Percentiles rank a stretch among this genome's conserved stretches.
Conservation (phyloP, 257 asterid species). For the Solanum pennellii region DNA sequence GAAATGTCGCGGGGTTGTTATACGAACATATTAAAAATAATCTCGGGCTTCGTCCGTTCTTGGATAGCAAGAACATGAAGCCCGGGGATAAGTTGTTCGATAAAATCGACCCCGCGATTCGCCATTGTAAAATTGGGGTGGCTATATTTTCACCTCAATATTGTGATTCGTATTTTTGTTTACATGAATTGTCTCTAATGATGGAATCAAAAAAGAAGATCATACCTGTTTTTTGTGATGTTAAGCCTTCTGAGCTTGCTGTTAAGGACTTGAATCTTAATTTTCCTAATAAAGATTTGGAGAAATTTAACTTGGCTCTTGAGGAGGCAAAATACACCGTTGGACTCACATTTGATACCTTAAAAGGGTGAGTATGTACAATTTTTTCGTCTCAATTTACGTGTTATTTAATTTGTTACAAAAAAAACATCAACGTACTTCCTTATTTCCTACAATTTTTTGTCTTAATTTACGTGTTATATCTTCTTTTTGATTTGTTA, state of each 20-base stretch:
- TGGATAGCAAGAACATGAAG: conserved; percentile 83
- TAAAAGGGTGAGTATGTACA: conserved; percentile 32
- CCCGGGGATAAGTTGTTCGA: conserved; percentile 71
- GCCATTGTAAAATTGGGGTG: conserved; percentile 49
- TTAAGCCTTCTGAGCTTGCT: conserved; percentile 69
- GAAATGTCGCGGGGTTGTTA: conserved; percentile 62
- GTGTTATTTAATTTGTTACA: background rate
- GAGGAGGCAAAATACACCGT: conserved; percentile 69
- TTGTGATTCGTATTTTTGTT: conserved; percentile 64
- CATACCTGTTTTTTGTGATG: conserved; percentile 61
- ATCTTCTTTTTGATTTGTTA: too few species aligned
- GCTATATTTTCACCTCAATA: conserved; percentile 74
- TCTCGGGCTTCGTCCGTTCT: conserved; percentile 37
- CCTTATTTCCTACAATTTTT: background rate
- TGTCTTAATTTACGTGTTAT: too few species aligned
- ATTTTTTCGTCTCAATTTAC: background rate
- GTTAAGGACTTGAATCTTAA: conserved; percentile 32
- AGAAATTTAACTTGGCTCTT: conserved; percentile 38
- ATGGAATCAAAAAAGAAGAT: conserved; percentile 38
- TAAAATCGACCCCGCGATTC: conserved; percentile 42
- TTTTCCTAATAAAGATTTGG: conserved; percentile 22
- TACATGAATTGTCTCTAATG: conserved; percentile 63
- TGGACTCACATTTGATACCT: conserved; percentile 68
- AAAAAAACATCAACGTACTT: background rate
- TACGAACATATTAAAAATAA: conserved; percentile 39